Evolutionary conservation across 148 eudicot genomes (phyloP).

Genomic region (Silene uniflora): DNA sequence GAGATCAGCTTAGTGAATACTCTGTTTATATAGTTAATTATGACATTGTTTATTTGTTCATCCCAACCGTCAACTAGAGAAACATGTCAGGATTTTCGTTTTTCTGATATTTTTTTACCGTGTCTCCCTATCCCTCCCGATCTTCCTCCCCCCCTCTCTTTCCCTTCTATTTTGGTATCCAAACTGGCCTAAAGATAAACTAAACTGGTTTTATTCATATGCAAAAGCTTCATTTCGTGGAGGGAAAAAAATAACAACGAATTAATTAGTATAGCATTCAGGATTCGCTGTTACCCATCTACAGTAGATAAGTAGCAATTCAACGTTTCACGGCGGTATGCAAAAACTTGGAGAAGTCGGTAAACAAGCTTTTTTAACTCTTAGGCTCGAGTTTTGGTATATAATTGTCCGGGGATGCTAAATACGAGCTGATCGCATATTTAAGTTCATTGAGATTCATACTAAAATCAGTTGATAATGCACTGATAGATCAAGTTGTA

Average conservation of each 20-base stretch:
- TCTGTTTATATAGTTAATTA: not conserved
- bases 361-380: not conserved
- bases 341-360: not conserved
- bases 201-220: too few relatives aligned
- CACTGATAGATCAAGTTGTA: not conserved
- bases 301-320: too few relatives aligned
- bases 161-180: too few relatives aligned
- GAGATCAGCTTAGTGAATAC: not conserved
- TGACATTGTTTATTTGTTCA: slow-evolving; percentile 6
- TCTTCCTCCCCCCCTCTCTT: too few relatives aligned
- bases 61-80: too few relatives aligned
- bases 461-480: not conserved
- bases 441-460: not conserved
- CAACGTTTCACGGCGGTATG: not conserved
- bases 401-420: not conserved
- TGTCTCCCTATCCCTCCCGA: too few relatives aligned
- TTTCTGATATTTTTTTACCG: too few relatives aligned
- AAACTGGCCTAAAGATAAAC: too few relatives aligned
- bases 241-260: not conserved
- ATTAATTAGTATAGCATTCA: not conserved
- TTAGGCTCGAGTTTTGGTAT: not conserved
- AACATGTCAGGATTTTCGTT: too few relatives aligned
- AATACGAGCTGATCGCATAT: not conserved
- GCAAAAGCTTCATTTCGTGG: too few relatives aligned
- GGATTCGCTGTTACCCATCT: not conserved